Percentiles rank a stretch among this genome's conserved stretches.
phyloP scores from a whole-genome alignment of 208 protist species.

The Phytomonas francai region DNA sequence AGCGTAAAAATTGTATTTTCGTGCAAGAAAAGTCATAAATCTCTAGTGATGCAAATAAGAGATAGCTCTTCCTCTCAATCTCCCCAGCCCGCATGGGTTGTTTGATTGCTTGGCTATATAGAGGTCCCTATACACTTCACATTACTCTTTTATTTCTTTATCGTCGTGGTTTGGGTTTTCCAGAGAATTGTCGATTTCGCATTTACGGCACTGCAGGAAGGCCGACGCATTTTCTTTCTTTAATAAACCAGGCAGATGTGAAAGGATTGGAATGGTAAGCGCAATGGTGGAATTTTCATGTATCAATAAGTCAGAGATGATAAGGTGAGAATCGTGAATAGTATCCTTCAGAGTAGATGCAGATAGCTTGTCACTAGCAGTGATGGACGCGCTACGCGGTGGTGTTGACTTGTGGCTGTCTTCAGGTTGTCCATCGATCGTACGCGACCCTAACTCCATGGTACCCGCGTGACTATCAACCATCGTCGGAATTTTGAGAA shows the following conservation, averaged over 20 bases:
- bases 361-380: not conserved
- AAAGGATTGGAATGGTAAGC: constrained; percentile 13
- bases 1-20: not conserved
- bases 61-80: not conserved
- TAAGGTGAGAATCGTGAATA: not conserved
- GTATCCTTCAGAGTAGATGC: not conserved
- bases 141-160: not conserved
- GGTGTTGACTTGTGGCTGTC: not conserved
- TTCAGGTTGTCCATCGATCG: not conserved
- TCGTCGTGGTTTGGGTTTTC: not conserved
- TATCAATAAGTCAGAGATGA: not conserved
- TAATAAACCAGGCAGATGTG: not conserved
- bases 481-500: not conserved
- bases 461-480: not conserved
- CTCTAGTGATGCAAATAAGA: not conserved
- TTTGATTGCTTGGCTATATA: not conserved
- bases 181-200: not conserved
- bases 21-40: constrained; percentile 2
- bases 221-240: not conserved
- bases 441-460: not conserved
- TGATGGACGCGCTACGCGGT: not conserved
- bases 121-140: not conserved
- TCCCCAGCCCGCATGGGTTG: not conserved
- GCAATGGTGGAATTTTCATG: constrained; percentile 2
- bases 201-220: not conserved